These are phyloP conservation scores for Royoungia palumana DNA, from an alignment of 768 basidiomycete species.

Conservation along the genomic window DNA sequence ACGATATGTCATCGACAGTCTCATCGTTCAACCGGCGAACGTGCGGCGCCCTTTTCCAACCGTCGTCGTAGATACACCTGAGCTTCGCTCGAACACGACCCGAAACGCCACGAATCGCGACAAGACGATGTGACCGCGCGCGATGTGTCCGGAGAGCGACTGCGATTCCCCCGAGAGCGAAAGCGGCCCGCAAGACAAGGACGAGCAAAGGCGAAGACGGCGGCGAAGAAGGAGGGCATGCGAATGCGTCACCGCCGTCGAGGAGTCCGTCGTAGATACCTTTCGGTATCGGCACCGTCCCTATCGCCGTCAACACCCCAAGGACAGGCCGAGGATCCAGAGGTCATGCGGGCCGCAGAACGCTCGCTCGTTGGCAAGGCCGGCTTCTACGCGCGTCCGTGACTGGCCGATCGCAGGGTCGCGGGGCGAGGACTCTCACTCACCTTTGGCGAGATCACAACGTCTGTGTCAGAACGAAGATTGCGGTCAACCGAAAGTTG, in stretches of 20 bases:
- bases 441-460: neutral
- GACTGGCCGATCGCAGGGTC: constrained; percentile 57
- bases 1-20: constrained; percentile 38
- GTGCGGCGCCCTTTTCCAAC: constrained; percentile 33
- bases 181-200: constrained; percentile 2
- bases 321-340: constrained; percentile 32
- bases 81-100: constrained; percentile 35
- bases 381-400: constrained; percentile 62
- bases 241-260: constrained; percentile 17
- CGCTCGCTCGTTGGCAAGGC: too few relatives aligned
- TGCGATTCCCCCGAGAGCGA: neutral
- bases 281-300: constrained; percentile 22
- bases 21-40: constrained; percentile 59
- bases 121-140: constrained; percentile 30
- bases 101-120: constrained; percentile 55
- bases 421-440: constrained; percentile 45
- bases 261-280: constrained; percentile 24
- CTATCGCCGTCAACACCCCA: neutral
- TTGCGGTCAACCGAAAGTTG: constrained; percentile 87
- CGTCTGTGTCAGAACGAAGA: constrained; percentile 65
- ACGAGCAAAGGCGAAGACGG: constrained; percentile 7
- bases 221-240: constrained; percentile 13
- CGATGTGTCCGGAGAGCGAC: neutral
- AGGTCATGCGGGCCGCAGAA: constrained; percentile 33
- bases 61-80: neutral